Percentiles rank a stretch among this genome's conserved stretches.
Conservation (phyloP, 768 basidiomycete species). For the Lenzites betulinus region DNA sequence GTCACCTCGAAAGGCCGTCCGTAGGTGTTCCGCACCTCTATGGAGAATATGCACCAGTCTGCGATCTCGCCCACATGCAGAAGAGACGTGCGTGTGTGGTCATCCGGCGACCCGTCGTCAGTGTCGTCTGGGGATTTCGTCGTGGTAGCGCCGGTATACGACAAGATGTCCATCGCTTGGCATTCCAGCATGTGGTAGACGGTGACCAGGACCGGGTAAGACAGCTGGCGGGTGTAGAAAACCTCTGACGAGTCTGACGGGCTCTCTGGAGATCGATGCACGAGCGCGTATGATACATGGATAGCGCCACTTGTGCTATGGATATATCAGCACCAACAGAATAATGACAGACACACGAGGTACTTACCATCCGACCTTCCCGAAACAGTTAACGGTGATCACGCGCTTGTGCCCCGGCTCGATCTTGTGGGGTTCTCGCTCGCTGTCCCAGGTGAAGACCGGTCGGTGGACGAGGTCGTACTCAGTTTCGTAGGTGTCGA, state of each 20-base stretch:
- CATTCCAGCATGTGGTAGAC: slow-evolving; percentile 96
- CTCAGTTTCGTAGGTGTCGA: slow-evolving; percentile 90
- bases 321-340: slow-evolving; percentile 16
- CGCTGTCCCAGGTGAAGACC: slow-evolving; percentile 72
- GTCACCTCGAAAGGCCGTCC: slow-evolving; percentile 89
- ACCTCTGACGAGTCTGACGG: slow-evolving; percentile 41
- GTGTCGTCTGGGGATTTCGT: slow-evolving; percentile 18
- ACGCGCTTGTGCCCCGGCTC: slow-evolving; percentile 70
- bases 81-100: slow-evolving; percentile 29
- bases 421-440: slow-evolving; percentile 53
- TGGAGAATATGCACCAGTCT: slow-evolving; percentile 83
- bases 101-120: slow-evolving; percentile 21
- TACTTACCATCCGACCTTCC: slow-evolving; percentile 90
- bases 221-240: slow-evolving; percentile 86
- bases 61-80: slow-evolving; percentile 50
- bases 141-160: slow-evolving; percentile 45
- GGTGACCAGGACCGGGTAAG: slow-evolving; percentile 88
- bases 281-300: slow-evolving; percentile 80
- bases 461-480: slow-evolving; percentile 75
- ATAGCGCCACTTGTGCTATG: slow-evolving; percentile 75
- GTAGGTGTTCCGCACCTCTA: slow-evolving; percentile 92
- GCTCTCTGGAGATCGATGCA: slow-evolving; percentile 46
- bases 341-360: slow-evolving; percentile 1
- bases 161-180: slow-evolving; percentile 77
- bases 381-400: slow-evolving; percentile 73